phyloP scores from a whole-genome alignment of 495 filamentous ascomycete genomes.

The Annulohypoxylon moriforme region DNA sequence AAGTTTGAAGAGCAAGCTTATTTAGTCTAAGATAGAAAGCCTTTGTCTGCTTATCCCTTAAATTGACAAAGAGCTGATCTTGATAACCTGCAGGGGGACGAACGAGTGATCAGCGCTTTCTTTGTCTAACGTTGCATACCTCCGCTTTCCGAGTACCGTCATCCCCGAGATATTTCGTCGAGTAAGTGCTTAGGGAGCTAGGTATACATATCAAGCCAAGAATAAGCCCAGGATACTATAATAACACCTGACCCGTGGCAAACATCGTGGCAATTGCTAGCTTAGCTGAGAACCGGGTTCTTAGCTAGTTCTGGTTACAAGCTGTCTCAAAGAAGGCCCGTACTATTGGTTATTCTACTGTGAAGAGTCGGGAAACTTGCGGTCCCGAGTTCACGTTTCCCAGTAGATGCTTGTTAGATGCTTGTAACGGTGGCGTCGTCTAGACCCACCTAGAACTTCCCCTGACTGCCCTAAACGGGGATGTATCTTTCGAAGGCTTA shows the following conservation, averaged over 20 bases:
- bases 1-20: neutral
- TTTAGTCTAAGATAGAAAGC: neutral
- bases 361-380: neutral
- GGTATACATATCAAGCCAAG: neutral
- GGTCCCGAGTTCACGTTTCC: neutral
- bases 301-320: neutral
- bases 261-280: neutral
- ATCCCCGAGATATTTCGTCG: neutral
- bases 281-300: neutral
- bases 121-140: neutral
- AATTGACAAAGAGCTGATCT: neutral
- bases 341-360: neutral
- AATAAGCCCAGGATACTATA: neutral
- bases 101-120: neutral
- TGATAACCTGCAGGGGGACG: neutral
- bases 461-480: neutral
- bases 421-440: neutral
- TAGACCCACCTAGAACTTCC: conserved; percentile 2
- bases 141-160: neutral
- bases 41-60: neutral
- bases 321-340: neutral
- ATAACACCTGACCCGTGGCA: neutral
- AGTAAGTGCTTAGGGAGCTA: neutral
- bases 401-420: neutral
- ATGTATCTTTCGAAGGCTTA: neutral